A percentile compares a stretch with the other conserved stretches of the same genome.
Evolutionary conservation across 768 basidiomycete genomes (phyloP).

Genomic region (Tulasnella sp.): DNA sequence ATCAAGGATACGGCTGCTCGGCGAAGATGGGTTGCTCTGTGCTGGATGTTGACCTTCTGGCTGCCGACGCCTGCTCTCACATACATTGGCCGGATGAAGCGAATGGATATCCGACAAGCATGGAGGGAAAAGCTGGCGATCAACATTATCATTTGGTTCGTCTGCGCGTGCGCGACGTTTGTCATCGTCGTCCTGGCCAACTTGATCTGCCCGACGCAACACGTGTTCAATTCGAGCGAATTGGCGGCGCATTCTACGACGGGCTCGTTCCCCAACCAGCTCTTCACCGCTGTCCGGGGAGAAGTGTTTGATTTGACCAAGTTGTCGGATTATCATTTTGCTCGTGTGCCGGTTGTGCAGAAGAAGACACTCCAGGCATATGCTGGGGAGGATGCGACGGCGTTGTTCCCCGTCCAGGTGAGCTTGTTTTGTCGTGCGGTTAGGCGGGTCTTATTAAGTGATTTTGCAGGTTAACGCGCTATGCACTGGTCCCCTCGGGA

Average conservation of each 20-base stretch:
- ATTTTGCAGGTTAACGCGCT: conserved; percentile 61
- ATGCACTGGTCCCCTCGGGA: conserved; percentile 73
- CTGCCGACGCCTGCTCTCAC: conserved; percentile 58
- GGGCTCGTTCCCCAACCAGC: conserved; percentile 52
- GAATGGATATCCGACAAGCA: conserved; percentile 83
- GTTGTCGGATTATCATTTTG: conserved; percentile 53
- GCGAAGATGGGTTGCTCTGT: conserved; percentile 74
- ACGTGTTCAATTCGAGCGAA: conserved; percentile 74
- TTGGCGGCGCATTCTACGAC: conserved; percentile 54
- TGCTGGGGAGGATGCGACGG: conserved; percentile 60
- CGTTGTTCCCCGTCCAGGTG: conserved; percentile 91
- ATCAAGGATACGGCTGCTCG: conserved; percentile 71
- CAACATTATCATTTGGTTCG: conserved; percentile 92
- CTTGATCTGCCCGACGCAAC: conserved; percentile 88
- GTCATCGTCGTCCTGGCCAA: conserved; percentile 80
- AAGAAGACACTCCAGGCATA: conserved; percentile 66
- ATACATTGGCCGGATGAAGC: conserved; percentile 83
- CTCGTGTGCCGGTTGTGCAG: conserved; percentile 60
- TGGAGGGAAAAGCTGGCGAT: conserved; percentile 96
- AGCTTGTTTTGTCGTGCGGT: conserved; percentile 18
- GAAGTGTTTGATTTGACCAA: conserved; percentile 83
- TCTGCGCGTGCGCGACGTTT: conserved; percentile 79
- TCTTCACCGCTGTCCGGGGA: conserved; percentile 73
- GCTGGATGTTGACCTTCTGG: conserved; percentile 89
- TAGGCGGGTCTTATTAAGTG: not conserved